Base-by-base conservation (phyloP, 2,329 filamentous ascomycete genomes). In the Colletotrichum simmondsii region DNA sequence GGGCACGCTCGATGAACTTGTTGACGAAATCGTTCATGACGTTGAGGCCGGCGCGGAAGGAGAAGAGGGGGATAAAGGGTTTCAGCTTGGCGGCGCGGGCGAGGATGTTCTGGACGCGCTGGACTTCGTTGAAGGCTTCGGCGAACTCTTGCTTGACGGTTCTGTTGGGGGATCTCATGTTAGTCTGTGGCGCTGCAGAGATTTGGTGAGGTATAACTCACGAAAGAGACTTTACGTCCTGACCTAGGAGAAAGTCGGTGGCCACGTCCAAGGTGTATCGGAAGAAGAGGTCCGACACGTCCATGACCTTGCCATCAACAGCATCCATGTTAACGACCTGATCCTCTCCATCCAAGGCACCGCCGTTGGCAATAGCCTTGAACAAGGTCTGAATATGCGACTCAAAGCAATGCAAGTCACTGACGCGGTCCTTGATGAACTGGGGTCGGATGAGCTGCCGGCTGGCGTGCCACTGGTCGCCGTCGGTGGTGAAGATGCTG, bases 371-470 rank as follows among this genome's bases (percentile, higher is more conserved):
- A 74, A 97, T 89, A 76, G 92, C 87, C 24, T 87, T 85, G 80
- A 97, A 90, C n/a, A 97, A 86, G 0, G 90, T 89, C 78, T 94
- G 87, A 28, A 95, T 88, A 79, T 98, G 95, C 26, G 87, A 85
- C 83, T 98, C 95, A 79, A 97, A 95, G 72, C 92, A 91, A 64
- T 94, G 88, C 73, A 98, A 84, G 81, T 98, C 94, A 75, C 92
- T 93, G 46, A 98, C 90, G 24, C 95, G 93, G 78, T 97, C 93
- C 77, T 93, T 93, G 78, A 95, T 91, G 82, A 98, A 98, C 78
- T 97, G 94, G 0, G 95, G 95, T 2, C 95, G 89, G 74, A 98
- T 91, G 72, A 98, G 86, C 75, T 94, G 91, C n/a, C 95, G 89
- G 65, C 92, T 95, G 68, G 89, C 88, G 76, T 96, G 94, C 95